phyloP scores from a whole-genome alignment of 2,329 filamentous ascomycete species.

The Teratosphaeria nubilosa region DNA sequence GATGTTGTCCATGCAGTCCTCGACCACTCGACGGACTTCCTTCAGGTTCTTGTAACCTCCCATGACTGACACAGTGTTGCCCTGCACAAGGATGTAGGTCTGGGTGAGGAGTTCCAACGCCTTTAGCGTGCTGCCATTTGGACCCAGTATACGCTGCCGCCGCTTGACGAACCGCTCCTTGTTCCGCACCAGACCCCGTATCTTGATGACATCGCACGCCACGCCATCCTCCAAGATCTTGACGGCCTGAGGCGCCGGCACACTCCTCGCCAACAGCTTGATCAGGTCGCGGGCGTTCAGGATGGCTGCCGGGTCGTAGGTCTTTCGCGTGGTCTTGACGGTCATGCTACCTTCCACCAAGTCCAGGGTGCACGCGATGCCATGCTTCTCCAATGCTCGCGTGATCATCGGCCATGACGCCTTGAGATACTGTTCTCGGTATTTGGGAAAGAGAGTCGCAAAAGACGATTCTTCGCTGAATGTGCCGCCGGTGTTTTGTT shows the following conservation, averaged over 20 bases:
- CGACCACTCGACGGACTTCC: slow-evolving; percentile 77
- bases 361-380: slow-evolving; percentile 86
- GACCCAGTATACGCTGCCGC: slow-evolving; percentile 82
- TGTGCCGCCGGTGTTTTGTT: slow-evolving; percentile 74
- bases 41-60: slow-evolving; percentile 88
- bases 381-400: slow-evolving; percentile 71
- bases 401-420: slow-evolving; percentile 91
- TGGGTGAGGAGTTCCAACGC: slow-evolving; percentile 84
- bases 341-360: slow-evolving; percentile 94
- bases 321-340: slow-evolving; percentile 87
- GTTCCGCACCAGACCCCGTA: slow-evolving; percentile 77
- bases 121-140: slow-evolving; percentile 84
- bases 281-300: slow-evolving; percentile 91
- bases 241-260: slow-evolving; percentile 83
- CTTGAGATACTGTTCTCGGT: slow-evolving; percentile 86
- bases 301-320: slow-evolving; percentile 83
- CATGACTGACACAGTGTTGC: slow-evolving; percentile 89
- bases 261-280: slow-evolving; percentile 80
- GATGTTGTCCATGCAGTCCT: slow-evolving; percentile 95
- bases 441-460: slow-evolving; percentile 77
- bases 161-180: slow-evolving; percentile 95
- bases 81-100: slow-evolving; percentile 91
- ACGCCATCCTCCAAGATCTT: slow-evolving; percentile 90
- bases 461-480: slow-evolving; percentile 94
- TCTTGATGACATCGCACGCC: slow-evolving; percentile 93